These are phyloP conservation scores for Neopestalotiopsis rosae DNA, from an alignment of 2,329 filamentous ascomycete genomes.

Conservation along the genomic window DNA sequence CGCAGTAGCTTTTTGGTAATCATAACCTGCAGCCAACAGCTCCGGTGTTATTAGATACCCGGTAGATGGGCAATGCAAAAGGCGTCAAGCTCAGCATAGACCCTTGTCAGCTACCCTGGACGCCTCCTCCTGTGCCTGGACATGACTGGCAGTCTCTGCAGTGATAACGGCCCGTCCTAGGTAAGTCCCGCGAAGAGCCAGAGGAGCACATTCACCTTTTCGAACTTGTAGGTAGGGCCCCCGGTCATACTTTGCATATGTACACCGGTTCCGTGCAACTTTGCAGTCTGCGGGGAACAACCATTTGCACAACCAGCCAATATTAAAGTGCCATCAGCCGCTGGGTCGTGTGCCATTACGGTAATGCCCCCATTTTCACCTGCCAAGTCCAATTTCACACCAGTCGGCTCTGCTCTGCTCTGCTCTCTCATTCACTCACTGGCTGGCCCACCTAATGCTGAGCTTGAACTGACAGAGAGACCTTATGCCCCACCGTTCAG, in stretches of 20 bases:
- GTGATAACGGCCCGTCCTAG: conserved; percentile 29
- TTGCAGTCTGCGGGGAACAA: conserved; percentile 44
- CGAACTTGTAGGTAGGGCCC: background rate
- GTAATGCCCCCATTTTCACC: conserved; percentile 18
- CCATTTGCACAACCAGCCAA: conserved; percentile 52
- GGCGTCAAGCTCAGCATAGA: background rate
- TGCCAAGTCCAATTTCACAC: conserved; percentile 29
- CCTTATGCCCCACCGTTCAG: conserved; percentile 26
- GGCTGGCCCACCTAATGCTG: conserved; percentile 25
- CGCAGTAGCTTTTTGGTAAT: background rate
- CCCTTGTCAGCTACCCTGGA: conserved; percentile 20
- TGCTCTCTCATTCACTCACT: conserved; percentile 37
- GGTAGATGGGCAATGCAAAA: background rate
- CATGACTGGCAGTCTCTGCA: conserved; percentile 14
- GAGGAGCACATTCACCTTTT: conserved; percentile 3
- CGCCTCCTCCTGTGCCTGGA: conserved; percentile 31
- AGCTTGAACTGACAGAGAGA: conserved; percentile 25
- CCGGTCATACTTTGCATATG: conserved; percentile 25
- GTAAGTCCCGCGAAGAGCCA: background rate
- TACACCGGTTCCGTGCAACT: conserved; percentile 35
- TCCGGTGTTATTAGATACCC: background rate
- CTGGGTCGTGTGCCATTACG: conserved; percentile 29
- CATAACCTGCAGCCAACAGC: background rate
- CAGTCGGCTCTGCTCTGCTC: conserved; percentile 25
- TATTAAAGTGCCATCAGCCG: conserved; percentile 54